Evolutionary conservation across 148 eudicot species (phyloP).

Genomic region (Selenicereus undatus): DNA sequence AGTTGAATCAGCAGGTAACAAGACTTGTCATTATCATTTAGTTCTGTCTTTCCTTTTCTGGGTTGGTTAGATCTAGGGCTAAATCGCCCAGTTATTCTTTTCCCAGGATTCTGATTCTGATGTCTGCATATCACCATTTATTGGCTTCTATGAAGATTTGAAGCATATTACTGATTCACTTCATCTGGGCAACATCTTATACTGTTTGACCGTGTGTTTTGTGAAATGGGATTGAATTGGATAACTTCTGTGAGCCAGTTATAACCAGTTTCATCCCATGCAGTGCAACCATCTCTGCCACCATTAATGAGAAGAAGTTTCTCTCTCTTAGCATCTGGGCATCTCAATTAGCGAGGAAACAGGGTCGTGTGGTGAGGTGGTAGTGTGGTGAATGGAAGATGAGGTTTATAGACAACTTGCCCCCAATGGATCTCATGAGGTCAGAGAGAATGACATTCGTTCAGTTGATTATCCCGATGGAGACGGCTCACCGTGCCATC

Average conservation of each 20-base stretch:
- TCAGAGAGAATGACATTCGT: conserved; percentile 91
- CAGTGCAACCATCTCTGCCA: neutral
- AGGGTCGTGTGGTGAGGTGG: neutral
- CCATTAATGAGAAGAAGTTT: neutral
- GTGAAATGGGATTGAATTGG: neutral
- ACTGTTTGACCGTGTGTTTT: neutral
- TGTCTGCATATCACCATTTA: conserved; percentile 1
- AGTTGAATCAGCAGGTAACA: neutral
- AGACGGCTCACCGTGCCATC: conserved; percentile 93
- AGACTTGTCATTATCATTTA: neutral
- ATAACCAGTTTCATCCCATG: neutral
- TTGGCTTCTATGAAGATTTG: neutral
- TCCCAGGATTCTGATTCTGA: neutral
- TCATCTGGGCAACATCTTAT: neutral
- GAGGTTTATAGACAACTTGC: conserved; percentile 66
- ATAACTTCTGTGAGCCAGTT: neutral
- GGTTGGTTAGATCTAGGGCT: conserved; percentile 2
- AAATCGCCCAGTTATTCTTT: neutral
- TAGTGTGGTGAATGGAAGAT: conserved; percentile 50
- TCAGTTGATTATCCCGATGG: conserved; percentile 87
- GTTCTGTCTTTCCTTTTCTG: neutral
- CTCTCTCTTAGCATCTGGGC: neutral
- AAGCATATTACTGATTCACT: neutral
- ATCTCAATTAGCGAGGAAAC: conserved; percentile 5
- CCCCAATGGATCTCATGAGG: conserved; percentile 95